Conservation (phyloP, 2,329 filamentous ascomycete genomes). For the Colletotrichum sp. region DNA sequence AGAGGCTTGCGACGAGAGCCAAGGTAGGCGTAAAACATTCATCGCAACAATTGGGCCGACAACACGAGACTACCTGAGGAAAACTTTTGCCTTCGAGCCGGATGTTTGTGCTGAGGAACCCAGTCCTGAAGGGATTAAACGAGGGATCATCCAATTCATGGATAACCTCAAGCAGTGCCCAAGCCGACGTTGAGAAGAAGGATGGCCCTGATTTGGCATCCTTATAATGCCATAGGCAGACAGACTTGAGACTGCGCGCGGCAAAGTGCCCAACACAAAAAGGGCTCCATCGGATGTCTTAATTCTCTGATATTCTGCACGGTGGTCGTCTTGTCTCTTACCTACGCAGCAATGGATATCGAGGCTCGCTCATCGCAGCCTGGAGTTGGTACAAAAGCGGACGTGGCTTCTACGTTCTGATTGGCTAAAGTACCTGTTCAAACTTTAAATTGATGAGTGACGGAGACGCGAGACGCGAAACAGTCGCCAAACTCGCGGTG, state of each 20-base stretch:
- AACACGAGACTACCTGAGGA: constrained; percentile 74
- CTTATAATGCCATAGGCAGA: not conserved
- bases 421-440: not conserved
- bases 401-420: not conserved
- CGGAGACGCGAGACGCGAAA: not conserved
- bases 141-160: constrained; percentile 64
- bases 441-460: not conserved
- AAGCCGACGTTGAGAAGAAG: not conserved
- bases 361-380: too few relatives aligned
- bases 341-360: not conserved
- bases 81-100: constrained; percentile 69
- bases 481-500: not conserved
- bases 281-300: not conserved
- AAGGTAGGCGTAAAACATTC: constrained; percentile 51
- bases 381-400: not conserved
- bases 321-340: not conserved
- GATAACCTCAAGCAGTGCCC: not conserved
- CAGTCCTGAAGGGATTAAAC: constrained; percentile 77
- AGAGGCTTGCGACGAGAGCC: constrained; percentile 32
- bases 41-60: constrained; percentile 94
- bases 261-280: not conserved
- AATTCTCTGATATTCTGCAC: not conserved
- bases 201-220: not conserved
- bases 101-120: constrained; percentile 84
- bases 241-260: not conserved